Base-by-base conservation (phyloP, 768 basidiomycete genomes). In the Lactifluus subvellereus region DNA sequence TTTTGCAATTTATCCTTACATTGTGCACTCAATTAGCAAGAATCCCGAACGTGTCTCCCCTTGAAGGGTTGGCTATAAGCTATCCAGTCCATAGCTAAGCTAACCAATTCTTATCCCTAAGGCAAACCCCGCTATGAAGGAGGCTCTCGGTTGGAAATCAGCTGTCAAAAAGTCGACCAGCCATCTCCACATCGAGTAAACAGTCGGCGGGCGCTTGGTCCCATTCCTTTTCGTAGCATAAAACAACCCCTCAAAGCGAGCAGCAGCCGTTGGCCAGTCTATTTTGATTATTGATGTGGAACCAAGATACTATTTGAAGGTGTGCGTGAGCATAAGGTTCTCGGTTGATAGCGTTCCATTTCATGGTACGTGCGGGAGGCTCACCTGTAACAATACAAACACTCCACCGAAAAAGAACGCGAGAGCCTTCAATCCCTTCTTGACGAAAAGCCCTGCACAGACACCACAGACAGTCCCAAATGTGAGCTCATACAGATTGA, bases 381-480 rank as follows among this genome's bases (percentile, higher is more conserved):
- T 52, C 61, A 93, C 94, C 83, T 96, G 94, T 9, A 98, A 81
- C 50, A 98, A 74, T 22, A 98, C 88, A 67, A 97, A 98, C 2
- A 91, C 77, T 3, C 93, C 94, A 3, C 96, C 96, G n/a, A 97
- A 75, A 48, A 89, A 71, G 75, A 93, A 94, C 0, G 94, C 96
- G 11, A 87, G 74, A 2, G 83, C 78, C 72, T 87, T 91, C 8
- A 87, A 84, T n/a, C 96, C 95, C 74, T 96, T 98, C 76, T 97
- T 98, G 68, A 96, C 79, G 71, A 98, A 98, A 0, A 98, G 81
- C 0, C 96, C 96, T 0, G 92, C 85, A 69, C 93, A 97, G 47
- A 98, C 72, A 0, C 96, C 96, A 60, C 86, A 83, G 0, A 90
- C 86, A 5, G 93, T 91, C 11, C 96, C 96, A 71, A 98, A 98